Percentiles rank a stretch among this genome's conserved stretches.
phyloP scores from a whole-genome alignment of 2,329 filamentous ascomycete genomes.

The Trichoderma sp. region DNA sequence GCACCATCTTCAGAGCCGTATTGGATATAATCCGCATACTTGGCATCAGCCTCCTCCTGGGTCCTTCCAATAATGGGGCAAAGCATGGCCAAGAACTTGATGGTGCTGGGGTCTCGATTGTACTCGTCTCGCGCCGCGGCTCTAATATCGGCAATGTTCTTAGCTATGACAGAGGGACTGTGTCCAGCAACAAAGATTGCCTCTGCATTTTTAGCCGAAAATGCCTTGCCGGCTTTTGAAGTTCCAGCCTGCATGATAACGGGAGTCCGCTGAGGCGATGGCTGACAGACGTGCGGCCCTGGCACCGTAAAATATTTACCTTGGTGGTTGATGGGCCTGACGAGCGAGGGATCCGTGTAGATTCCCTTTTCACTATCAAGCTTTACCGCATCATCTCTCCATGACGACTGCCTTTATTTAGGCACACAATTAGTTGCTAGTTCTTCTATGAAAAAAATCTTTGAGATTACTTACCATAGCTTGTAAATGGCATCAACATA shows the following conservation, averaged over 20 bases:
- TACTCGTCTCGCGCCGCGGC: conserved; percentile 45
- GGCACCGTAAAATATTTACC: conserved; percentile 59
- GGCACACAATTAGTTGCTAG: background rate
- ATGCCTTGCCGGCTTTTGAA: conserved; percentile 56
- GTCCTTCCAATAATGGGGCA: conserved; percentile 59
- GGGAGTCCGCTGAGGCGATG: conserved; percentile 61
- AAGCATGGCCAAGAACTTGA: conserved; percentile 61
- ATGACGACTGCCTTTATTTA: conserved; percentile 43
- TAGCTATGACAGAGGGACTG: conserved; percentile 51
- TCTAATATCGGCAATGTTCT: conserved; percentile 57
- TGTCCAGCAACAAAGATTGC: conserved; percentile 62
- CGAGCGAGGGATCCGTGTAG: conserved; percentile 43
- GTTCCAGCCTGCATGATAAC: conserved; percentile 64
- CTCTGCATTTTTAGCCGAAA: conserved; percentile 63
- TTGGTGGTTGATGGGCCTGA: conserved; percentile 60
- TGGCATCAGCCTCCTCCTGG: conserved; percentile 52
- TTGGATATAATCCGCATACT: conserved; percentile 50
- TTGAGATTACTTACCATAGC: conserved; percentile 48
- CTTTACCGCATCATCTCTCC: conserved; percentile 59
- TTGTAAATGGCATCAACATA: conserved; percentile 59
- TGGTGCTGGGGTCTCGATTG: conserved; percentile 50
- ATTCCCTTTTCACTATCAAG: conserved; percentile 51
- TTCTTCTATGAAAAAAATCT: background rate
- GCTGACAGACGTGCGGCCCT: conserved; percentile 59
- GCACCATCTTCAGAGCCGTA: conserved; percentile 61